Conservation (phyloP, 352 stramenopile genomes). For the Lagenidium giganteum region DNA sequence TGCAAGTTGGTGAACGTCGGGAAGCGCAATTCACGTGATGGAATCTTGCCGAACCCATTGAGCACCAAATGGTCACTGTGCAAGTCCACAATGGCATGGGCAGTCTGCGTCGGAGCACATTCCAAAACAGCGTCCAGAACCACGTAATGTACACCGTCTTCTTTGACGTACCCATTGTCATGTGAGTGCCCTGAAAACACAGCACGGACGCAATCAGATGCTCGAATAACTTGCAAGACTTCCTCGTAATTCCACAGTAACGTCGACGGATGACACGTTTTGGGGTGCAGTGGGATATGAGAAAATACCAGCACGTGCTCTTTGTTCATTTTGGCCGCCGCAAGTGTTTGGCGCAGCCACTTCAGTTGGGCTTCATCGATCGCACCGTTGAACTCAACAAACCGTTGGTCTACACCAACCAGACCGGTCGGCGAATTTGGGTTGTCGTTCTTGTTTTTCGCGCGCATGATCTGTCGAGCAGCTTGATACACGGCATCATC, state of each 20-base stretch:
- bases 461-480: conserved; percentile 27
- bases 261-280: conserved; percentile 3
- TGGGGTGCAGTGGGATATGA: conserved; percentile 52
- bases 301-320: conserved; percentile 61
- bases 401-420: conserved; percentile 28
- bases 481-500: conserved; percentile 32
- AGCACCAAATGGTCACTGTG: conserved; percentile 36
- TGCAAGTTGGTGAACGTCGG: too few species aligned
- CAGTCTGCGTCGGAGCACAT: conserved; percentile 36
- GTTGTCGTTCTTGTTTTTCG: conserved; percentile 56
- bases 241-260: conserved; percentile 74
- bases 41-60: conserved; percentile 45
- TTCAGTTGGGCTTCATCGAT: conserved; percentile 41
- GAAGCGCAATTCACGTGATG: conserved; percentile 37
- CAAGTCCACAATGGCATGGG: conserved; percentile 49
- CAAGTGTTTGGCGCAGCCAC: conserved; percentile 36
- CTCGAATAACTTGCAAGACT: conserved; percentile 34
- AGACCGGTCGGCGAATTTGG: conserved; percentile 57
- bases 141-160: conserved; percentile 50
- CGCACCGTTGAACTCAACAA: conserved; percentile 67
- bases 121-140: conserved; percentile 60
- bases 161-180: conserved; percentile 34
- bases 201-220: conserved; percentile 33
- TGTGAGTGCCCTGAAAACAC: conserved; percentile 67
- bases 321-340: conserved; percentile 9